Evolutionary conservation across 2,329 filamentous ascomycete genomes (phyloP).

Genomic region (Pseudovirgaria hyperparasitica): DNA sequence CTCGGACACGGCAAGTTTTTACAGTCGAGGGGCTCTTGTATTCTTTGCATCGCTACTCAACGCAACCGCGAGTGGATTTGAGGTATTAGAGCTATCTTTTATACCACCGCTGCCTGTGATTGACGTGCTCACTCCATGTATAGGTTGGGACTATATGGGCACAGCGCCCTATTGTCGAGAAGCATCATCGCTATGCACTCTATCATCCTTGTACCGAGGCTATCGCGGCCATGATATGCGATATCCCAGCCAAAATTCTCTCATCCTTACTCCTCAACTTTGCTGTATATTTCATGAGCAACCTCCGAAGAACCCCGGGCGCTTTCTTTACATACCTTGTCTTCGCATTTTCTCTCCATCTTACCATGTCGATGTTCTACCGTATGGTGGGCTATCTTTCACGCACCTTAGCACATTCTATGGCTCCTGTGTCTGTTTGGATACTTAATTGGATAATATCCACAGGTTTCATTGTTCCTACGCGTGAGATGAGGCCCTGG

Average conservation of each 20-base stretch:
- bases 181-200: constrained; percentile 69
- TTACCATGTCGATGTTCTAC: constrained; percentile 34
- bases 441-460: constrained; percentile 49
- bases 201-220: constrained; percentile 80
- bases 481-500: constrained; percentile 57
- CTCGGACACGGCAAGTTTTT: constrained; percentile 52
- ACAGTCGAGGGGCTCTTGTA: constrained; percentile 58
- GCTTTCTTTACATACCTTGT: constrained; percentile 37
- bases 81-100: constrained; percentile 31
- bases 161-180: constrained; percentile 80
- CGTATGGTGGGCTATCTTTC: constrained; percentile 49
- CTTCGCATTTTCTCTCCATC: constrained; percentile 28
- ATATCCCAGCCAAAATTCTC: constrained; percentile 32
- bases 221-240: constrained; percentile 34
- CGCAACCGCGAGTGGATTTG: constrained; percentile 61
- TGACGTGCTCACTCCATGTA: not conserved
- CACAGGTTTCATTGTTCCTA: constrained; percentile 42
- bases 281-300: constrained; percentile 39
- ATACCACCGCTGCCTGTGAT: not conserved
- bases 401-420: constrained; percentile 44
- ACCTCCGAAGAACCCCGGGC: constrained; percentile 31
- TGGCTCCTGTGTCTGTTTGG: constrained; percentile 37
- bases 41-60: constrained; percentile 78
- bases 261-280: constrained; percentile 31
- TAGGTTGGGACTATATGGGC: constrained; percentile 65